Base-by-base conservation (phyloP, 331 rosid species). In the Saraca asoca region DNA sequence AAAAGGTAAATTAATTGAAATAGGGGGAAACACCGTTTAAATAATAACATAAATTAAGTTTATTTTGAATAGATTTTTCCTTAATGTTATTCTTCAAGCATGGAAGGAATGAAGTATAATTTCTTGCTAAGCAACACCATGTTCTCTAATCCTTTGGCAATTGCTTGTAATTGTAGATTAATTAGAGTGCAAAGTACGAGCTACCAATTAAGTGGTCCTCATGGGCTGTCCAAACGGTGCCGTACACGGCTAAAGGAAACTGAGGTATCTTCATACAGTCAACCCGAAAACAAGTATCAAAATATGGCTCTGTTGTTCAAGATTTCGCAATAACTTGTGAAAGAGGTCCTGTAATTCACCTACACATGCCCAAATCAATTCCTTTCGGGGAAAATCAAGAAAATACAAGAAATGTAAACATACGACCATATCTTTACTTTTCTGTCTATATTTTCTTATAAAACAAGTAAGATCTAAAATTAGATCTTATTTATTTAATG, bases 141-240 rank as follows among this genome's bases (percentile, higher is more conserved):
- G 50, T 20, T 44, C 20, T 12, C 54, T 9, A n/a, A 38, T 38
- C 34, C 71, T 38, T n/a, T 37, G 44, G 10, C 7, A 38, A 52
- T 55, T 62, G 75, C 79, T 73, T 68, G 64, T 68, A 49, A 49
- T 62, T 62, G 71, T 43, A 7, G 18, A 68, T 24, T 39, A 24
- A 24, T 24, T 60, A 33, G 43, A 62, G 67, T 48, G 49, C 33
- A 14, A 14, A 15, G 31, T 12, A 46, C 54, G 48, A 7, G 16
- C 54, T 46, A 11, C 16, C 17, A 50, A 46, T 55, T 46, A n/a
- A 9, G 52, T 46, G 62, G 58, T 66, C 16, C 59, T 60, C 35
- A 12, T 41, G 38, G 42, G 51, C 39, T 38, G 66, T 67, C 78
- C 60, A 29, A 20, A 16, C 39, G 33, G 20, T 67, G 63, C 37